Percentiles rank a stretch among this genome's conserved stretches.
Evolutionary conservation across 2,329 filamentous ascomycete genomes (phyloP).

Genomic region (Pseudopyricularia cyperi): DNA sequence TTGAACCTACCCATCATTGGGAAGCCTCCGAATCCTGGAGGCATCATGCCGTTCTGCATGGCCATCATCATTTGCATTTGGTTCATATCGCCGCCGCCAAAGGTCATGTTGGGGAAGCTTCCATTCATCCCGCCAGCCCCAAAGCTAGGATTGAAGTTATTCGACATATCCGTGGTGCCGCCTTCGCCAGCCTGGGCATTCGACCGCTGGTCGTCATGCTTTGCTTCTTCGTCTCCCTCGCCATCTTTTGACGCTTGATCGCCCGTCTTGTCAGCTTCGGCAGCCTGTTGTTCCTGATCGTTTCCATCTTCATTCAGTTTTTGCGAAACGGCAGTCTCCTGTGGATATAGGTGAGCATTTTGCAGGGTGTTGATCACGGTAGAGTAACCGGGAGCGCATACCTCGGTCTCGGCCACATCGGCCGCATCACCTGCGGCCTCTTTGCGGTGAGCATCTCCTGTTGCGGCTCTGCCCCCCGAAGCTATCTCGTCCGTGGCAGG

Average conservation of each 20-base stretch:
- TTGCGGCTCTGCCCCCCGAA: not conserved
- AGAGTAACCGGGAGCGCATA: not conserved
- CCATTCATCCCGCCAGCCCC: conserved; percentile 27
- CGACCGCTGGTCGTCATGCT: not conserved
- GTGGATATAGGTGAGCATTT: not conserved
- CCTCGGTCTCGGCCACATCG: not conserved
- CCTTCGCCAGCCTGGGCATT: conserved; percentile 1
- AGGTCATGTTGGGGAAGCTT: conserved; percentile 46
- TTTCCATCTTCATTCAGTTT: not conserved
- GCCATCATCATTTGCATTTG: conserved; percentile 74
- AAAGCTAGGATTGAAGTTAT: conserved; percentile 7
- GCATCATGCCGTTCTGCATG: conserved; percentile 56
- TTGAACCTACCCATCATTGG: conserved; percentile 77
- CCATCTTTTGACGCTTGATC: conserved; percentile 1
- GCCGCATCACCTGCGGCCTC: not conserved
- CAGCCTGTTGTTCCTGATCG: conserved; percentile 2
- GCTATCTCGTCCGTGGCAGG: not conserved
- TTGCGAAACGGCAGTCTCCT: not conserved
- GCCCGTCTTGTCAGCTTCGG: not conserved
- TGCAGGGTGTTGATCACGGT: not conserved
- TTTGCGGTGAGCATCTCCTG: not conserved
- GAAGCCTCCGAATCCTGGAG: conserved; percentile 38
- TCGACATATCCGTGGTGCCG: conserved; percentile 1
- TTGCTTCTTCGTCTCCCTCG: not conserved
- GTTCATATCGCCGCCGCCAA: conserved; percentile 53